phyloP scores from a whole-genome alignment of 352 stramenopile species.

The Phytophthora lateralis region DNA sequence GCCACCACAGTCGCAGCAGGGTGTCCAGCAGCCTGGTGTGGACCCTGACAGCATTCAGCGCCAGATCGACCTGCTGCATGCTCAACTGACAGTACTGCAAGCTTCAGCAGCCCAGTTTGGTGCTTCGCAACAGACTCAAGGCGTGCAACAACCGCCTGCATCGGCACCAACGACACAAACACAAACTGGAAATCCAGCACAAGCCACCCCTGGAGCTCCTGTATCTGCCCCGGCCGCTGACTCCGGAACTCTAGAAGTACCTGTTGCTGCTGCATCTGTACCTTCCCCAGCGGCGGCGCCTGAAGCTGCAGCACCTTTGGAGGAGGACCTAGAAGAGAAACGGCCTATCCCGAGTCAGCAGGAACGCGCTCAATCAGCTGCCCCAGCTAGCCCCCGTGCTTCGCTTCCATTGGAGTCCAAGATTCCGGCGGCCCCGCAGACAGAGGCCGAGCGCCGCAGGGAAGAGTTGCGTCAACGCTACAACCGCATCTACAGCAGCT shows the following conservation, averaged over 20 bases:
- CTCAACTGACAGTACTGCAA: constrained; percentile 57
- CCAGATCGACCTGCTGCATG: constrained; percentile 57
- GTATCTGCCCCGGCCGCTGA: constrained; percentile 9
- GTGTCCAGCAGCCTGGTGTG: constrained; percentile 32
- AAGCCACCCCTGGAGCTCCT: constrained; percentile 18
- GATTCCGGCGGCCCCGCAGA: constrained; percentile 45
- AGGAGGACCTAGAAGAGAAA: constrained; percentile 54
- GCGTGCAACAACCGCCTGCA: constrained; percentile 14
- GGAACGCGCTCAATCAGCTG: constrained; percentile 2
- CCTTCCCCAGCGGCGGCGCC: constrained; percentile 2
- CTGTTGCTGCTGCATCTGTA: constrained; percentile 8
- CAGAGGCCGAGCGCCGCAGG: constrained; percentile 52
- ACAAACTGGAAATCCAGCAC: constrained; percentile 4
- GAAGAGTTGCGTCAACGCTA: constrained; percentile 64
- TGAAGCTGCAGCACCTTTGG: constrained; percentile 3
- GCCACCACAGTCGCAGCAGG: constrained; percentile 28
- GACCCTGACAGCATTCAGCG: constrained; percentile 55
- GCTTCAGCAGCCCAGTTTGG: constrained; percentile 36
- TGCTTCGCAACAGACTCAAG: constrained; percentile 13
- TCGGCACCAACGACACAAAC: constrained; percentile 12
- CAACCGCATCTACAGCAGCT: constrained; percentile 52
- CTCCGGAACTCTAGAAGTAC: constrained; percentile 1
- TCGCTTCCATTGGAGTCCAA: constrained; percentile 39
- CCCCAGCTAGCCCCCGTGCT: constrained; percentile 1
- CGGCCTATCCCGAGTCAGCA: constrained; percentile 26